Conservation (phyloP, 1,139 yeast genomes). For the Pichia sp. region DNA sequence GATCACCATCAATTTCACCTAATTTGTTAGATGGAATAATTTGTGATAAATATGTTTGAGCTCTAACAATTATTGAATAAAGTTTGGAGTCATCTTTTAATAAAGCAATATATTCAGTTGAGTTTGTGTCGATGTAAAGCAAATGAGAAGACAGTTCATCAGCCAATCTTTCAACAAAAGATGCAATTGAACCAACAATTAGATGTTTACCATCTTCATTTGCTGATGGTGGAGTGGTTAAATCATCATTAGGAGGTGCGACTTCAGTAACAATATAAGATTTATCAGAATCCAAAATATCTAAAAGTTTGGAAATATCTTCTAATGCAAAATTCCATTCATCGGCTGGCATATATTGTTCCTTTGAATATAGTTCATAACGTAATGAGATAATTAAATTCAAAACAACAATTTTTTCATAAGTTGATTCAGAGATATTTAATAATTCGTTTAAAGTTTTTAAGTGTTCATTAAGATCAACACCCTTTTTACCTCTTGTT, state of each 20-base stretch:
- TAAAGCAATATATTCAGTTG: conserved; percentile 88
- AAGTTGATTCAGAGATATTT: conserved; percentile 47
- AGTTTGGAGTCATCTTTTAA: conserved; percentile 79
- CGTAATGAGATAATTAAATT: conserved; percentile 83
- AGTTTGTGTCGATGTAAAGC: conserved; percentile 88
- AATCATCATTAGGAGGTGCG: conserved; percentile 72
- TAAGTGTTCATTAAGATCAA: conserved; percentile 78
- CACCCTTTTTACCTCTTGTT: conserved; percentile 92
- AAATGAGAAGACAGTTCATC: conserved; percentile 89
- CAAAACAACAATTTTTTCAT: conserved; percentile 73
- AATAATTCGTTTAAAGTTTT: conserved; percentile 61
- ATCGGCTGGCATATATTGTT: conserved; percentile 67
- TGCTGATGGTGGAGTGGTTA: conserved; percentile 70
- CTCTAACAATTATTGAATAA: conserved; percentile 72
- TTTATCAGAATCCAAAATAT: conserved; percentile 58
- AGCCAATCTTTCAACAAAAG: conserved; percentile 88
- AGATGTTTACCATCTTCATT: conserved; percentile 61
- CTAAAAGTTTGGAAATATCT: conserved; percentile 59
- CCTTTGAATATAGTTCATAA: conserved; percentile 69
- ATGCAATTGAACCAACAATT: conserved; percentile 77
- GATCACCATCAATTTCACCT: conserved; percentile 43
- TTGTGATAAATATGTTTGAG: conserved; percentile 78
- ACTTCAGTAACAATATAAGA: conserved; percentile 70
- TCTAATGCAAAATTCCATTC: conserved; percentile 72
- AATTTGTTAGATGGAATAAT: conserved; percentile 44